These are phyloP conservation scores for Cyclocybe cylindracea DNA, from an alignment of 768 basidiomycete genomes.

Conservation along the genomic window DNA sequence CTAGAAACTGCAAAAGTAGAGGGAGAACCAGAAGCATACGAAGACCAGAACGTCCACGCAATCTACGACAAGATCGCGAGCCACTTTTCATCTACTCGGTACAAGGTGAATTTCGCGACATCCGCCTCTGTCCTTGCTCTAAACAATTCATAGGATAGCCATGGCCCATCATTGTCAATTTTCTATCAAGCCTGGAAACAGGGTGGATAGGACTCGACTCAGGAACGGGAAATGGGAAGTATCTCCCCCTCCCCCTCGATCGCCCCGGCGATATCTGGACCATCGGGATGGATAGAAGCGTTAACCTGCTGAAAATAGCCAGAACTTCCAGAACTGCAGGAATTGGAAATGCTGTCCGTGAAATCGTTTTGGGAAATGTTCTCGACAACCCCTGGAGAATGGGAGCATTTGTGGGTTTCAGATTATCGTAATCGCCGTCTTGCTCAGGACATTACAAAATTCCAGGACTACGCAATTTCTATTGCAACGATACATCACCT, in stretches of 20 bases:
- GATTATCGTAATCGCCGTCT: background rate
- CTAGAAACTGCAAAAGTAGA: slow-evolving; percentile 44
- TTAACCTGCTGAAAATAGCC: slow-evolving; percentile 77
- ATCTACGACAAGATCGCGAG: slow-evolving; percentile 85
- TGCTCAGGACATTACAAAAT: background rate
- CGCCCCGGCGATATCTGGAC: slow-evolving; percentile 65
- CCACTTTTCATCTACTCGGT: slow-evolving; percentile 88
- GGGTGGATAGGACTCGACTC: slow-evolving; percentile 92
- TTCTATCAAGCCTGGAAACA: slow-evolving; percentile 68
- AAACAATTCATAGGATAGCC: slow-evolving; percentile 49
- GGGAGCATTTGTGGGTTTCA: slow-evolving; percentile 70
- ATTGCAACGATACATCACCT: slow-evolving; percentile 98
- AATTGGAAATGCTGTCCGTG: slow-evolving; percentile 43
- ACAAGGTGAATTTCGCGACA: slow-evolving; percentile 59
- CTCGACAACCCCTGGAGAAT: slow-evolving; percentile 71
- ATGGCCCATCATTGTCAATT: slow-evolving; percentile 84
- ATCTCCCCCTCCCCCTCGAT: slow-evolving; percentile 75
- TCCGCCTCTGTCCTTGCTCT: background rate
- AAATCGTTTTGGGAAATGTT: slow-evolving; percentile 83
- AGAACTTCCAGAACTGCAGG: slow-evolving; percentile 67
- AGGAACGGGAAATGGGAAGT: slow-evolving; percentile 98
- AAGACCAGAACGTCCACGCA: slow-evolving; percentile 74
- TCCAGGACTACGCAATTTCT: slow-evolving; percentile 92
- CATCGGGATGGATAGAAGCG: slow-evolving; percentile 83
- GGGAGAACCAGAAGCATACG: slow-evolving; percentile 59